Evolutionary conservation across 129 eudicot genomes (phyloP), one percentile per base, ranked within the genome.

Genomic region (Heracleum sosnowskyi): DNA sequence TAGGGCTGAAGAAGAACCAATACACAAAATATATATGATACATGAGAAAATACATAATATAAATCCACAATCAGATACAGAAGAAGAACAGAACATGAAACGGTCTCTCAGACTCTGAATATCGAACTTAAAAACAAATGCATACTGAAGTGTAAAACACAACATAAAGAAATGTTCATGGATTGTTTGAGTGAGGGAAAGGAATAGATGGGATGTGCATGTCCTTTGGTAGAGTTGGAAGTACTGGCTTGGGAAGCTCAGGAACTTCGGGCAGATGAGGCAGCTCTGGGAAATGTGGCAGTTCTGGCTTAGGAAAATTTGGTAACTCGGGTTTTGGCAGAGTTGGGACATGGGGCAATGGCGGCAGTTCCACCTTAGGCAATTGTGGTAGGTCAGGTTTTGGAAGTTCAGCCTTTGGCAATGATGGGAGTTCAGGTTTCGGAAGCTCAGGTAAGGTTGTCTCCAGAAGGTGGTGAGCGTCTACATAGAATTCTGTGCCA

Each of bases 231-330:
- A 42, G 18, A 44, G 77, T 44, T 73, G 82, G 86, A 33, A 74
- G 18, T n/a, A 51, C 69, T 17, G 79, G 79, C 33, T 77, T 44
- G 1, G 81, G 86, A 31, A 83, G 37, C 28, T 71, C 77, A 5
- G 87, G 84, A 66, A 84, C 12, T 70, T 71, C 60, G 10, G 83
- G 77, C 24, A 76, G 20, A 49, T 28, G 40, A 24, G 86, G 86
- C 33, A 66, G 81, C 4, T 72, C 75, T 5, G 84, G 64, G 7
- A 39, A 5, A 2, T 49, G 74, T 1, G 89, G 86, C 20, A 83
- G 4, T 44, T 68, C 66, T 1, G 85, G 88, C 41, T 81, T 85
- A 0, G 83, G 78, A 0, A 81, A 10, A 22, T 29, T 45, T 4
- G 88, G 88, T 18, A 80, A 33, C 26, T 57, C 34, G 0, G 79